Evolutionary conservation across 2,329 filamentous ascomycete species (phyloP).

Genomic region (Fusarium tjaetaba): DNA sequence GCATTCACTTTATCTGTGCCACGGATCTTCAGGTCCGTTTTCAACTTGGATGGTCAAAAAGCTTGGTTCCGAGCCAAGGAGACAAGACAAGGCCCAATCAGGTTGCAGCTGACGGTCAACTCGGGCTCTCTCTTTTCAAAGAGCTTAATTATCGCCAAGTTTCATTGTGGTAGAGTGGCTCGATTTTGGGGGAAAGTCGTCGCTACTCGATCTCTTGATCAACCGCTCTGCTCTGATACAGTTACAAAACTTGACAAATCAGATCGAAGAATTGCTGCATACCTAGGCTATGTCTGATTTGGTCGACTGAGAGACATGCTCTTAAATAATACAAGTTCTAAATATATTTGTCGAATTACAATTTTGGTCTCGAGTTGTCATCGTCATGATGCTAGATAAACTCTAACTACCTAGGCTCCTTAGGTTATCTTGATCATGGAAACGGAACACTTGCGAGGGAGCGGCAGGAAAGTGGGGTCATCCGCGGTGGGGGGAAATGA

Average conservation of each 20-base stretch:
- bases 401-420: neutral
- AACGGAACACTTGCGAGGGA: neutral
- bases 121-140: neutral
- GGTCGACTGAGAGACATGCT: neutral
- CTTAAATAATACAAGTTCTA: neutral
- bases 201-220: neutral
- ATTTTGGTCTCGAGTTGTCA: neutral
- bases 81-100: conserved; percentile 16
- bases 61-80: conserved; percentile 8
- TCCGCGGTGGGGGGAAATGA: conserved; percentile 23
- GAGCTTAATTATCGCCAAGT: neutral
- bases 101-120: neutral
- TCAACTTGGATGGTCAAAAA: conserved; percentile 25
- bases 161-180: neutral
- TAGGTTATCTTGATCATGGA: neutral
- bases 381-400: neutral
- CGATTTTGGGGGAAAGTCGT: neutral
- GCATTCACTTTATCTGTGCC: conserved; percentile 12
- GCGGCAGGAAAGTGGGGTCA: conserved; percentile 33
- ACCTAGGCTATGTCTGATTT: neutral
- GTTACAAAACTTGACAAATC: neutral
- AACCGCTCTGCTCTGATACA: neutral
- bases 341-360: neutral
- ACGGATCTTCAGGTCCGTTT: conserved; percentile 31
- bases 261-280: neutral